Conservation (phyloP, 23 red algal species). For the Agarophyton chilense region DNA sequence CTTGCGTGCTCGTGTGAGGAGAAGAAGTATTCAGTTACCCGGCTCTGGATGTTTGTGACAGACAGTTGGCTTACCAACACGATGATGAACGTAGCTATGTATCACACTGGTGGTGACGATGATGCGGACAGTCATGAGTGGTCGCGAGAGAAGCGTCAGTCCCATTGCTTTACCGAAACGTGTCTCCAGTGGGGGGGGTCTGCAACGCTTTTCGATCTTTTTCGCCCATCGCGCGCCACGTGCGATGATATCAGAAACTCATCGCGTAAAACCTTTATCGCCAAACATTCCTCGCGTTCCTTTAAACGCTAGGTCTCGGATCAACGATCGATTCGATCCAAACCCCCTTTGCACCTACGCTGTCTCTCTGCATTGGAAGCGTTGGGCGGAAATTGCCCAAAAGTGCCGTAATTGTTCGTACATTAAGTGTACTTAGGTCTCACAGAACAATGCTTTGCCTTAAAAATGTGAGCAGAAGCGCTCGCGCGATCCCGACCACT, state of each 20-base stretch:
- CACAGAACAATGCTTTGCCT: background rate
- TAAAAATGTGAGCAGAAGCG: background rate
- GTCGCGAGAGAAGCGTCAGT: background rate
- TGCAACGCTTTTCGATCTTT: background rate
- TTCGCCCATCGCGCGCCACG: background rate
- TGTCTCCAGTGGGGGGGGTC: background rate
- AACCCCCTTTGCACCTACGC: background rate
- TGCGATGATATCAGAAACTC: background rate
- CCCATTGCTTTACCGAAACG: background rate
- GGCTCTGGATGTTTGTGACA: too few species aligned
- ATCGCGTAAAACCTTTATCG: background rate
- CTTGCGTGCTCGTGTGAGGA: too few species aligned
- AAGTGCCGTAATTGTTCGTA: background rate
- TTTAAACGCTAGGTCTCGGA: background rate
- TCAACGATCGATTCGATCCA: conserved; percentile 4
- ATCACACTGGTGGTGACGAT: too few species aligned
- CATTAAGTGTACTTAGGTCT: background rate
- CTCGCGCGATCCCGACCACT: background rate
- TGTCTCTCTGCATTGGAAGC: background rate
- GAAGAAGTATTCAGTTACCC: too few species aligned
- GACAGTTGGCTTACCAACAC: too few species aligned
- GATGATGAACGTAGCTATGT: too few species aligned
- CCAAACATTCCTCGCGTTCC: background rate
- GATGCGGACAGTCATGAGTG: background rate
- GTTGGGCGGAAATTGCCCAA: background rate